phyloP scores from a whole-genome alignment of 176 grass and related monocot species.

The Aegilops longissima region DNA sequence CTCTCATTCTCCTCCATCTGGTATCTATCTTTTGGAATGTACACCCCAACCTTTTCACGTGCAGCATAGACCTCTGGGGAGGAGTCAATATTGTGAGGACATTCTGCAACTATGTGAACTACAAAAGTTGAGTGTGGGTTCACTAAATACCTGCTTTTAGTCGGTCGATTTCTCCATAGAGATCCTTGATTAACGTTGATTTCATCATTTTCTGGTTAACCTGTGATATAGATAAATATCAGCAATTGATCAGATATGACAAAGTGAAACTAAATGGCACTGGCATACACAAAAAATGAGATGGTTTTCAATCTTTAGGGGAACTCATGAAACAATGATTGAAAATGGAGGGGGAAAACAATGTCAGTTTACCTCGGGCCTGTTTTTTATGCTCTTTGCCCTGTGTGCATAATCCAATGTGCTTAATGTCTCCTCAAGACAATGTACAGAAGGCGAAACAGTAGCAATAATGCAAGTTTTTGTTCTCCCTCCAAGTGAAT shows the following conservation, averaged over 20 bases:
- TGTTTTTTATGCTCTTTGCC: conserved; percentile 97
- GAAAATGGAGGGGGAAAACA: conserved; percentile 11
- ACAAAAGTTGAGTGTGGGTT: neutral
- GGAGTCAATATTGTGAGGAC: conserved; percentile 26
- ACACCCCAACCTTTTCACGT: conserved; percentile 92
- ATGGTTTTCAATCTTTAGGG: neutral
- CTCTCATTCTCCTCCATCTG: conserved; percentile 81
- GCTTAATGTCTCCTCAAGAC: conserved; percentile 96
- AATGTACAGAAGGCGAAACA: conserved; percentile 95
- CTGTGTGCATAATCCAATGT: conserved; percentile 95
- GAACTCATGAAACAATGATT: neutral
- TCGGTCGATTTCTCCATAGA: conserved; percentile 92
- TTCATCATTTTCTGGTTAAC: conserved; percentile 99
- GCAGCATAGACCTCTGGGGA: conserved; percentile 93
- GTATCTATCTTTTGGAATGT: conserved; percentile 96
- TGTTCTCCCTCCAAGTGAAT: conserved; percentile 95
- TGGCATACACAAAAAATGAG: neutral
- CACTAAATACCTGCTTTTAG: conserved; percentile 84
- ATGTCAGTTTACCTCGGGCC: conserved; percentile 67
- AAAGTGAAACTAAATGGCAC: conserved; percentile 1
- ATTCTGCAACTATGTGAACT: conserved; percentile 20
- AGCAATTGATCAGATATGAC: conserved; percentile 2
- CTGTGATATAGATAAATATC: conserved; percentile 36
- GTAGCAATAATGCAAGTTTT: conserved; percentile 99
- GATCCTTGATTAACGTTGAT: conserved; percentile 97